Base-by-base conservation (phyloP, 2,329 filamentous ascomycete genomes). In the Fusarium buxicola region DNA sequence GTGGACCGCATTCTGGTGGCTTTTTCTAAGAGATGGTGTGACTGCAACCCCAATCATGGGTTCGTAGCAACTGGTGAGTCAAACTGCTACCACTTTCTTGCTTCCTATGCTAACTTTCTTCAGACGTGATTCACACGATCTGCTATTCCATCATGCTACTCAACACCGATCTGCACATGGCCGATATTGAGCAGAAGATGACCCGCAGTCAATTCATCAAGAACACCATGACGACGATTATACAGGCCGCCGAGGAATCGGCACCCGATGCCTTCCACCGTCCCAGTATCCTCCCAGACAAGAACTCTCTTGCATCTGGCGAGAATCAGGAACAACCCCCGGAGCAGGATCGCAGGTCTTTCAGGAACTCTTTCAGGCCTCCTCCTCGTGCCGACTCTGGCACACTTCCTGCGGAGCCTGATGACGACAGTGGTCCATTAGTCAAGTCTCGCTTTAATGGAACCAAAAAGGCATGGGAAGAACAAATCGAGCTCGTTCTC, bases 121-220 rank as follows among this genome's bases (percentile, higher is more conserved):
- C 50, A 91, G 94, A 98, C 79, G 91, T 98, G 43, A 94, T 99
- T 15, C 94, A 99, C 75, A 97, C 94, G 21, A 96, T 98, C 63
- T 96, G 92, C 78, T 99, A 98, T 76, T 97, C 95, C 1, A 88
- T 99, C 64, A 89, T 99, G 72, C 84, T 99, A 10, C 84, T 99
- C 63, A 99, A 99, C 72, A 99, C 95, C 30, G 95, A 99, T 79
- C 82, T 99, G 53, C 94, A 99, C 72, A 77, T 98, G 72, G 95
- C 94, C 56, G 94, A 98, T 73, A 97, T 98, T 68, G 93, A 96
- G 60, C 88, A 91, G 69, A 96, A 96, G 80, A 99, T 99, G 95
- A 98, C 94, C 2, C 88, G 91, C 53, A 89, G 85, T 63, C 94
- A 98, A 72, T 99, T 98, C 72, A 86, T 99, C 73, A 96, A 96